phyloP scores from a whole-genome alignment of 768 basidiomycete species.

The Fibroporia radiculosa region DNA sequence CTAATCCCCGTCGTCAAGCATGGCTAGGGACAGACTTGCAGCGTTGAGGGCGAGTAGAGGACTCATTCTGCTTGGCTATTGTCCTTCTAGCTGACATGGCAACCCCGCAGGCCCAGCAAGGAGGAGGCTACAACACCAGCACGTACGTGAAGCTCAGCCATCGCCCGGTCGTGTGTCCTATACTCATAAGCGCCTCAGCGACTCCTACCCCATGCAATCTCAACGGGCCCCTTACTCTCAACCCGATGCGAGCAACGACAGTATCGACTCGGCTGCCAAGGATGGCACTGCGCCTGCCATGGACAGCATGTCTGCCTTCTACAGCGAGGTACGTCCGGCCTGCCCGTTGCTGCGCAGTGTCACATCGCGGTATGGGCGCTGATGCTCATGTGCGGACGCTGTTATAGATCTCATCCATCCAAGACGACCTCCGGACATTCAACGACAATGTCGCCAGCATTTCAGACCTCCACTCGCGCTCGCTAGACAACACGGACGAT shows the following conservation, averaged over 20 bases:
- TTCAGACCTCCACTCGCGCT: conserved; percentile 42
- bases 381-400: neutral
- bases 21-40: conserved; percentile 90
- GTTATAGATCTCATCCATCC: conserved; percentile 39
- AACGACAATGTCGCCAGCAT: conserved; percentile 39
- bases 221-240: conserved; percentile 50
- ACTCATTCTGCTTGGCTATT: conserved; percentile 7
- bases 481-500: conserved; percentile 42
- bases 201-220: conserved; percentile 64
- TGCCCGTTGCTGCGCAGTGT: neutral
- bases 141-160: conserved; percentile 31
- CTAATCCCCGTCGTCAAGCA: conserved; percentile 27
- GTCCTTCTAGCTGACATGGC: conserved; percentile 1
- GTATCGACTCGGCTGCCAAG: conserved; percentile 68
- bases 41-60: conserved; percentile 67
- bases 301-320: conserved; percentile 64
- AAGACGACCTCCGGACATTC: conserved; percentile 37
- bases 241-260: conserved; percentile 48
- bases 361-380: neutral
- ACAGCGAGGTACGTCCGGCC: conserved; percentile 52
- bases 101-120: conserved; percentile 54
- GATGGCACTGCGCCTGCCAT: conserved; percentile 38
- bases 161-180: conserved; percentile 6
- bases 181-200: conserved; percentile 26
- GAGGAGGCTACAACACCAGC: conserved; percentile 35